Conservation (phyloP, 805 yeast genomes). For the Saccharomycopsis lassenensis region DNA sequence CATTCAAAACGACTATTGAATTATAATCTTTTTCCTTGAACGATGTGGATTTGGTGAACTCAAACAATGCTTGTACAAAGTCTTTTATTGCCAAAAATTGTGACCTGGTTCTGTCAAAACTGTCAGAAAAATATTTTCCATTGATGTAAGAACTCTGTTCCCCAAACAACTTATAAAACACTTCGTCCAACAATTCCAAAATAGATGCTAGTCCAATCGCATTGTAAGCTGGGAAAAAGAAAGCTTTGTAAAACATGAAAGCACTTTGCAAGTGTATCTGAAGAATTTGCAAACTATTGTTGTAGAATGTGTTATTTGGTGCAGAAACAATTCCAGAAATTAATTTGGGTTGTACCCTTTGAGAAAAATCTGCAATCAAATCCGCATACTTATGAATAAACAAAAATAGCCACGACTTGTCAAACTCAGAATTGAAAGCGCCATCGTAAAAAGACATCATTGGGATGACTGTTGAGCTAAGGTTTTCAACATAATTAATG, state of each 20-base stretch:
- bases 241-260: conserved; percentile 6
- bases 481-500: too few relatives aligned
- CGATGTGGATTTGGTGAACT: not conserved
- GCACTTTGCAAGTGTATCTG: conserved; percentile 6
- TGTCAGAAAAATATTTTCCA: too few relatives aligned
- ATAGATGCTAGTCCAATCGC: too few relatives aligned
- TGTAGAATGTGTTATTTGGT: too few relatives aligned
- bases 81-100: too few relatives aligned
- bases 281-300: too few relatives aligned
- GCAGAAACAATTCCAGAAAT: conserved; percentile 2
- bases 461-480: not conserved
- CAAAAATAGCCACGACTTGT: conserved; percentile 1
- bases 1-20: not conserved
- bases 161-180: too few relatives aligned
- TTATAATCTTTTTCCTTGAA: not conserved
- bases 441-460: conserved; percentile 4
- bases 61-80: not conserved
- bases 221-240: conserved; percentile 9
- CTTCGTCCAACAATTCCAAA: conserved; percentile 8
- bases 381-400: not conserved
- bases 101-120: too few relatives aligned
- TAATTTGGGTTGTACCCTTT: conserved; percentile 3
- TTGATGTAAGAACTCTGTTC: too few relatives aligned
- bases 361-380: conserved; percentile 6
- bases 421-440: not conserved